phyloP scores from a whole-genome alignment of 2,329 filamentous ascomycete species.

The Leptographium flavum region DNA sequence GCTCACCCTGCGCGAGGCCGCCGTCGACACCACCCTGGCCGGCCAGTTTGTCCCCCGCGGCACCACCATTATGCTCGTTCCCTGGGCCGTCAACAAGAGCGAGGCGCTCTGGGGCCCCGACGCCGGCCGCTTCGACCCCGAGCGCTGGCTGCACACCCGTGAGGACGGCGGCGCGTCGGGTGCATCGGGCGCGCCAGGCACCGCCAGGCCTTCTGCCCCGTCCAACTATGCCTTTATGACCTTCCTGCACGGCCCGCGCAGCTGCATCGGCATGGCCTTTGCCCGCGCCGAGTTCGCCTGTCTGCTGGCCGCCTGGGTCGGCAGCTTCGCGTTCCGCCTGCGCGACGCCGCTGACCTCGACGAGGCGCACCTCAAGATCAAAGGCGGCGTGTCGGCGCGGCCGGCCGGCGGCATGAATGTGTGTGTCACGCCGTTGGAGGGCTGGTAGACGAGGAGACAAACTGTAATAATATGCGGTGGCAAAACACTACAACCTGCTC shows the following conservation, averaged over 20 bases:
- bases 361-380: slow-evolving; percentile 52
- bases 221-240: slow-evolving; percentile 69
- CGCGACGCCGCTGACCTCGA: slow-evolving; percentile 46
- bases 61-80: slow-evolving; percentile 51
- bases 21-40: slow-evolving; percentile 48
- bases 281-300: slow-evolving; percentile 76
- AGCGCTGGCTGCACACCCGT: slow-evolving; percentile 49
- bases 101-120: slow-evolving; percentile 61
- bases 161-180: slow-evolving; percentile 22
- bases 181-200: slow-evolving; percentile 30
- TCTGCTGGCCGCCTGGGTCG: slow-evolving; percentile 62
- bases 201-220: slow-evolving; percentile 35
- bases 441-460: slow-evolving; percentile 45
- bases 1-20: slow-evolving; percentile 52
- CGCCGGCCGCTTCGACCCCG: slow-evolving; percentile 62
- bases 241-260: slow-evolving; percentile 74
- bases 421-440: slow-evolving; percentile 49
- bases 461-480: no score
- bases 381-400: slow-evolving; percentile 55
- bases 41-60: slow-evolving; percentile 54
- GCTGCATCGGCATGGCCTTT: slow-evolving; percentile 73
- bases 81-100: slow-evolving; percentile 57
- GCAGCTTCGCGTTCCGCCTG: slow-evolving; percentile 53
- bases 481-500: no score
- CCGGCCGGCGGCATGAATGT: slow-evolving; percentile 62